Evolutionary conservation across 345 rosid species (phyloP), one percentile per base, ranked within the genome.

Genomic region (Hibiscus tridactylites): DNA sequence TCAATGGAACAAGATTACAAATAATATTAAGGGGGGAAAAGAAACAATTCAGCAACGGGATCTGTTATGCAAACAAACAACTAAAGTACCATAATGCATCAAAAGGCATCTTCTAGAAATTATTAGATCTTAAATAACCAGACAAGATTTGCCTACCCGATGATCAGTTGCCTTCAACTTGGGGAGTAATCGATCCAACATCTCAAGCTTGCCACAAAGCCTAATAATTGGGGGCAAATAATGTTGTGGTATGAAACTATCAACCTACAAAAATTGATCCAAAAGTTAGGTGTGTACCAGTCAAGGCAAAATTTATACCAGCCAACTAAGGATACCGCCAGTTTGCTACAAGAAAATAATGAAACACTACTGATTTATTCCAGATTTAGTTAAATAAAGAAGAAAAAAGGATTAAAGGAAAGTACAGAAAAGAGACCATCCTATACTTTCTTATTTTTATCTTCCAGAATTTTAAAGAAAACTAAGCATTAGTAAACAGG

Each of bases 201-300:
- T 92, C 91, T 92, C 98, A 80, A 92, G 98, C 90, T 92, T 92
- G 71, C 98, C 96, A 71, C 98, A 92, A 54, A 86, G 88, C 74
- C 98, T 87, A 71, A 92, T 33, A 71, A 90, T 77, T 71, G 96
- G 81, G 65, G 89, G 97, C 80, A 92, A 88, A 86, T 83, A 92
- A 83, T 92, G 97, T 78, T 74, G 82, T 9, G 98, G 98, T 75
- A 92, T 83, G 42, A 83, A 76, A 81, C 65, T 73, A 76, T 90
- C 91, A 72, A 92, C 90, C 98, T 92, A 80, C 74, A 85, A 71
- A 78, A 74, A 49, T 61, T n/a, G 57, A 74, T 49, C 60, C 61
- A 9, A 52, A 10, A 16, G 74, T 28, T 50, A 74, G 59, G 44
- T 66, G 66, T 54, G 46, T 42, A 44, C 50, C 58, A 52, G 12